Percentiles rank a stretch among this genome's conserved stretches.
Conservation (phyloP, 148 eudicot genomes). For the Diospyros lotus region DNA sequence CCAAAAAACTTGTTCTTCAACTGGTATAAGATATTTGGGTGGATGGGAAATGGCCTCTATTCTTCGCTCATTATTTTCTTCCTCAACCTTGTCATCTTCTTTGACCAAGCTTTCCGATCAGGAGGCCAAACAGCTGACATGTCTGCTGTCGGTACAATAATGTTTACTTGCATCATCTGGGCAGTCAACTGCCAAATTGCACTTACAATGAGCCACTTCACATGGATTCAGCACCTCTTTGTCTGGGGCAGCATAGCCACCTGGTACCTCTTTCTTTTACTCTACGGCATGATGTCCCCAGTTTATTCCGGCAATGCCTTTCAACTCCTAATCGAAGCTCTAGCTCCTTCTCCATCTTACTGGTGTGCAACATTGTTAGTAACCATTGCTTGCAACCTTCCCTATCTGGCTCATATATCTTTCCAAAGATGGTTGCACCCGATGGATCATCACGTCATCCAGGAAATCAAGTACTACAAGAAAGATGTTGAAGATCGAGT, state of each 20-base stretch:
- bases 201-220: constrained; percentile 69
- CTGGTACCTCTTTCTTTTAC: constrained; percentile 59
- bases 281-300: constrained; percentile 43
- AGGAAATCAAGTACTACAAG: constrained; percentile 67
- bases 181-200: constrained; percentile 63
- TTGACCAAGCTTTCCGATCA: constrained; percentile 49
- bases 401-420: constrained; percentile 58
- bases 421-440: constrained; percentile 60
- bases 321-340: constrained; percentile 41
- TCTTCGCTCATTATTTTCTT: constrained; percentile 57
- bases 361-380: constrained; percentile 54
- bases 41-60: constrained; percentile 79
- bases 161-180: constrained; percentile 75
- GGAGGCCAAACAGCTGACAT: constrained; percentile 67
- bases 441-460: constrained; percentile 70
- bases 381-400: constrained; percentile 40
- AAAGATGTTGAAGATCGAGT: constrained; percentile 60
- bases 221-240: constrained; percentile 62
- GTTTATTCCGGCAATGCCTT: constrained; percentile 35
- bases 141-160: constrained; percentile 60
- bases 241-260: constrained; percentile 62
- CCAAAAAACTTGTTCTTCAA: constrained; percentile 69
- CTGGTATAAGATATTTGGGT: constrained; percentile 66
- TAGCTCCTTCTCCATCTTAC: constrained; percentile 50
- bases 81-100: constrained; percentile 48